Evolutionary conservation across 352 stramenopile species (phyloP), one percentile per base, ranked within the genome.

Genomic region (Pythium monospermum): DNA sequence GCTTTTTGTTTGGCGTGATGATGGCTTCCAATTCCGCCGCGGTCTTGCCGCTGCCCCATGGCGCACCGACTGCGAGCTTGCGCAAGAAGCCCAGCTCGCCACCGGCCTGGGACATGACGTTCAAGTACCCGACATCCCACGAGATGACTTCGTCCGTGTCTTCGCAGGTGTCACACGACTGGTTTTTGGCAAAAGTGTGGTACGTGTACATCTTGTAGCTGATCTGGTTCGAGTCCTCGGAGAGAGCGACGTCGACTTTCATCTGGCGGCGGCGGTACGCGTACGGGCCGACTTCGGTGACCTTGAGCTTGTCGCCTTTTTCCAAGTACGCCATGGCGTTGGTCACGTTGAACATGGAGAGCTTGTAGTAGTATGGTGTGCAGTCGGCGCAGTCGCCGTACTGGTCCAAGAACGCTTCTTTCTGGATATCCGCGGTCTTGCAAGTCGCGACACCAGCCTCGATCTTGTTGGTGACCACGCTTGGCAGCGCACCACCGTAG

Each of bases 311-410:
- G 21, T 33, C 63, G 19, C 61, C 66, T 4, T 50, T 49, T 13
- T 21, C 42, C 28, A 71, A 50, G 42, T 83, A 76, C 6, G 51
- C 54, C 35, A 45, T 30, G 7, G 47, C 45, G 28, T 62, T 62
- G 2, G 54, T 62, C 18, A 41, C 54, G 47, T 62, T 62, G 47
- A 62, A 58, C 36, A 49, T 38, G 30, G 16, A 23, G 10, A 52
- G 35, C 31, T n/a, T 59, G 51, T 69, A 78, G 61, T 81, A 81
- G 68, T 75, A 79, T 28, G 69, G 72, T 41, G 60, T 66, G 52
- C 72, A 81, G 61, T 76, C 71, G 6, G 81, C 55, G 49, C 72
- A 83, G 59, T 83, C 69, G 21, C 69, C 68, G 62, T 83, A 83
- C 31, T 59, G 44, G 57, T 85, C 74, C 18, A 64, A 16, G 55